Evolutionary conservation across 768 basidiomycete genomes (phyloP).

Genomic region (Floccularia luteovirens): DNA sequence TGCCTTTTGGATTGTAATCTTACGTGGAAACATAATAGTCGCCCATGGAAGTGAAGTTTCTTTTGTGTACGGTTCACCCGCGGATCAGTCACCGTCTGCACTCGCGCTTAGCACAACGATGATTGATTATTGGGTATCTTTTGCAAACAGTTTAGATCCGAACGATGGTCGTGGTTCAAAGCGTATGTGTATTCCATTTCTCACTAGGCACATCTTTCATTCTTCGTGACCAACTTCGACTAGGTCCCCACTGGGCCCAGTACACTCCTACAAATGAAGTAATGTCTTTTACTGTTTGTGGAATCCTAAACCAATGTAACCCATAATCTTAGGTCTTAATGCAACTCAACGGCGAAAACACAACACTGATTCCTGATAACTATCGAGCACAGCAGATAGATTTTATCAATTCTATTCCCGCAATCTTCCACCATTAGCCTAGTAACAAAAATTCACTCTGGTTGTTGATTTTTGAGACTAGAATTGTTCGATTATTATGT

Average conservation of each 20-base stretch:
- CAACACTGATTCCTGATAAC: slow-evolving; percentile 17
- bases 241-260: slow-evolving; percentile 13
- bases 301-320: not conserved
- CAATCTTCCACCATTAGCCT: slow-evolving; percentile 17
- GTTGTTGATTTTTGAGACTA: too few species aligned
- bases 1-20: too few species aligned
- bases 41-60: slow-evolving; percentile 23
- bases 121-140: slow-evolving; percentile 37
- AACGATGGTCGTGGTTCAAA: slow-evolving; percentile 25
- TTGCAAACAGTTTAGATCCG: slow-evolving; percentile 26
- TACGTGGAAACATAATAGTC: too few species aligned
- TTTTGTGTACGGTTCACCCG: slow-evolving; percentile 25
- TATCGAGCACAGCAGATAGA: slow-evolving; percentile 18
- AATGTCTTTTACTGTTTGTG: not conserved
- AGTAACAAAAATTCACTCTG: too few species aligned
- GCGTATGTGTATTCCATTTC: slow-evolving; percentile 15
- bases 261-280: slow-evolving; percentile 1
- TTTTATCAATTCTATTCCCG: slow-evolving; percentile 15
- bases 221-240: not conserved
- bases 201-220: not conserved
- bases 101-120: slow-evolving; percentile 20
- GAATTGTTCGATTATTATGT: too few species aligned
- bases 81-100: slow-evolving; percentile 13
- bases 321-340: slow-evolving; percentile 11
- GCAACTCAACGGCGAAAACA: slow-evolving; percentile 18